A percentile compares a stretch with the other conserved stretches of the same genome.
phyloP scores from a whole-genome alignment of 2,329 filamentous ascomycete genomes.

The Ascosphaera acerosa region DNA sequence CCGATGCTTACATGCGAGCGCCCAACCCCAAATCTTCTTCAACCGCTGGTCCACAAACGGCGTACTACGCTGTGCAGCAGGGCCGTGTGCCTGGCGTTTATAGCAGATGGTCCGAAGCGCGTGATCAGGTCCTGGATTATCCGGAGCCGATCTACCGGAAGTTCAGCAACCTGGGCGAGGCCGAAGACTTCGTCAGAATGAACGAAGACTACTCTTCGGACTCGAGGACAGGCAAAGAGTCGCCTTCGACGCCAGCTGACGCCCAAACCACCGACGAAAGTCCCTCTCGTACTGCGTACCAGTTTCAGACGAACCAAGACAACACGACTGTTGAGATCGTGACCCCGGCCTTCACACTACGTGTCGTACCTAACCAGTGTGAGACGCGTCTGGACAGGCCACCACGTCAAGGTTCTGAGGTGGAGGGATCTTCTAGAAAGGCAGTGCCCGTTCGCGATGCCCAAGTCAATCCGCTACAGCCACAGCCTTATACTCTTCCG shows the following conservation, averaged over 20 bases:
- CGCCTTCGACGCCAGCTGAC: slow-evolving; percentile 1
- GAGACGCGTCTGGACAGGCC: too few relatives aligned
- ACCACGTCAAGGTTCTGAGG: too few relatives aligned
- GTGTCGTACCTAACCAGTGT: neutral
- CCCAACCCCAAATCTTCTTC: slow-evolving; percentile 18
- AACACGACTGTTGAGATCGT: slow-evolving; percentile 1
- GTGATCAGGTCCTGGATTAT: slow-evolving; percentile 47
- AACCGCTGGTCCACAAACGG: slow-evolving; percentile 16
- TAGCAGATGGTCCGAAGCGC: slow-evolving; percentile 41
- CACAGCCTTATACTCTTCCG: neutral
- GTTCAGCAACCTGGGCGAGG: slow-evolving; percentile 43
- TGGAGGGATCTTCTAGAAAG: too few relatives aligned
- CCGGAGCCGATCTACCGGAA: slow-evolving; percentile 43
- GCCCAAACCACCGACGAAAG: neutral
- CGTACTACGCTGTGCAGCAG: slow-evolving; percentile 34
- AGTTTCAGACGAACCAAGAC: slow-evolving; percentile 2
- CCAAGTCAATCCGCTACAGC: too few relatives aligned
- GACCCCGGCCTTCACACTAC: neutral
- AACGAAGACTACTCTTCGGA: slow-evolving; percentile 2
- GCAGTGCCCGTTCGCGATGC: too few relatives aligned
- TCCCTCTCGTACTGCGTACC: slow-evolving; percentile 2
- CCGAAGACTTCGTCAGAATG: slow-evolving; percentile 44
- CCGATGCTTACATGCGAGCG: slow-evolving; percentile 48
- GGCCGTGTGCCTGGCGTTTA: slow-evolving; percentile 36
- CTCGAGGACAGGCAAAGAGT: slow-evolving; percentile 13